Conservation (phyloP, 2,329 filamentous ascomycete genomes). For the Ophiostoma tasmaniense region DNA sequence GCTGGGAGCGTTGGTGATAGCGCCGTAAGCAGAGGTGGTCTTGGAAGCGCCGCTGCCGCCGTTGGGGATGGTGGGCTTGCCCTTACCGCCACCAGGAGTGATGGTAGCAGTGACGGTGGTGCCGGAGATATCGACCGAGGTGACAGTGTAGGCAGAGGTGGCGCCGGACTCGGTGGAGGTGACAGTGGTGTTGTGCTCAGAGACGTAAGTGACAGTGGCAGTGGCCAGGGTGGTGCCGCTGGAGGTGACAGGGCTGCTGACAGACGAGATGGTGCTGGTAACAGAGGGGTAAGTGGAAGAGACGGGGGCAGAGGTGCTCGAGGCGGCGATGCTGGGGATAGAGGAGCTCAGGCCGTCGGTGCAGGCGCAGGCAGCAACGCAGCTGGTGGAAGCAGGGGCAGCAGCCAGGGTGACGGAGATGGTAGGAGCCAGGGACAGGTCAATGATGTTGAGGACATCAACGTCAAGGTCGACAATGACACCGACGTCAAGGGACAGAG, state of each 20-base stretch:
- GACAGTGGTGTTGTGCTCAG: not conserved
- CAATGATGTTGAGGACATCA: constrained; percentile 20
- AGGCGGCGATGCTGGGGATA: not conserved
- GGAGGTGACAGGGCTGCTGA: not conserved
- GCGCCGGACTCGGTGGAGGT: not conserved
- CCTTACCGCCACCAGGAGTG: not conserved
- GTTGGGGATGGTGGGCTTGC: not conserved
- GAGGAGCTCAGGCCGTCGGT: not conserved
- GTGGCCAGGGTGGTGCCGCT: constrained; percentile 1
- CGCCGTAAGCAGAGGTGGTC: not conserved
- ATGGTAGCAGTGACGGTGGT: not conserved
- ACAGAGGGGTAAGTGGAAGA: not conserved
- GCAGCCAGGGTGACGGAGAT: constrained; percentile 25
- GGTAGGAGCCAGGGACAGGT: constrained; percentile 24
- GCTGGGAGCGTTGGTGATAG: constrained; percentile 7
- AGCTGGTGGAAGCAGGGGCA: constrained; percentile 18
- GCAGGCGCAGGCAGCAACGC: constrained; percentile 17
- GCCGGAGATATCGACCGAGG: not conserved
- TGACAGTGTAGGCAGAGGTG: not conserved
- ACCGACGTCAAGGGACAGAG: constrained; percentile 24
- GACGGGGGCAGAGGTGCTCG: not conserved
- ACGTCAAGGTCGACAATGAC: constrained; percentile 24
- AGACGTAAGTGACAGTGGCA: constrained; percentile 4
- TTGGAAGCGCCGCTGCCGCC: not conserved
- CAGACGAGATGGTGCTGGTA: not conserved